Base-by-base conservation (phyloP, 1,284 basidiomycete genomes). In the Inonotus obliquus region DNA sequence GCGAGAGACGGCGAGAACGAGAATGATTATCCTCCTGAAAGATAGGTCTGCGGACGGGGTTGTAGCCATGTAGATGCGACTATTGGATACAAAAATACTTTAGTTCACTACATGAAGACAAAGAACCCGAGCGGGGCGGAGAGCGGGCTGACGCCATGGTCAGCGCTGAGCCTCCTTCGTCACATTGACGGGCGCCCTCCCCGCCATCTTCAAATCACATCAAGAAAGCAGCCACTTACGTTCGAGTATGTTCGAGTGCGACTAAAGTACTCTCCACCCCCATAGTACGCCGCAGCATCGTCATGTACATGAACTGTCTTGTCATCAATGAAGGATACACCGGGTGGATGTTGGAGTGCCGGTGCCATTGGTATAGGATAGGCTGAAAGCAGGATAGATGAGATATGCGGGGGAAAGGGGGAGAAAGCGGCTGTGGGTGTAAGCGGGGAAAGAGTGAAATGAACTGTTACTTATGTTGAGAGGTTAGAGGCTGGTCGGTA, bases 201-300 rank as follows among this genome's bases (percentile, higher is more conserved):
- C n/a, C 19, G 19, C 23, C 48, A 6, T 49, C 3, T 23, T n/a
- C 17, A 21, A 14, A 44, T 7, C 41, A n/a, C 19, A 17, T 1
- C 41, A 11, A 44, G 5, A 5, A 17, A n/a, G 41, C n/a, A n/a
- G 13, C 1, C 7, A 75, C 80, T 69, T 75, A 93, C 92, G 64
- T 85, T 84, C 67, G 91, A 93, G 74, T 94, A 95, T 0, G 93
- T 95, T 67, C 93, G 80, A 25, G 89, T 84, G 65, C 92, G 87
- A 70, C 84, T 84, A 73, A 85, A 89, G 7, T 86, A 81, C 68
- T 93, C 88, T 56, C 80, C 81, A 32, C 85, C 85, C 51, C 89
- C 90, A 69, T 95, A 95, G 76, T 94, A 95, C 14, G 85, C 83
- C n/a, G 85, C 79, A 7, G 92, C 84, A 62, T 94, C 90, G 62